phyloP scores from a whole-genome alignment of 768 basidiomycete species.

The Podaxis mareebaensis region DNA sequence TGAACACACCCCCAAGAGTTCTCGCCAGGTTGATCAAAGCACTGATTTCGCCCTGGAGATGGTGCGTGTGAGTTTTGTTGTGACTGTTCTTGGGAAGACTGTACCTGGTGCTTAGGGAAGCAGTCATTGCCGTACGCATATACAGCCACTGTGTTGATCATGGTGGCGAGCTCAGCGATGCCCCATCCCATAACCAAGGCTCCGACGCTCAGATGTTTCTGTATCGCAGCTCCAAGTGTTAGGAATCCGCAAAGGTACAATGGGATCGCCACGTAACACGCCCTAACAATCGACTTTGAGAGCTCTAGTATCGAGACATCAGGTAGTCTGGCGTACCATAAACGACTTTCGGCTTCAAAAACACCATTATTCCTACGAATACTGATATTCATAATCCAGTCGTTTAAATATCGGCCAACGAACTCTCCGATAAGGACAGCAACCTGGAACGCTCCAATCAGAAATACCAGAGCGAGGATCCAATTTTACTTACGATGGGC shows the following conservation, averaged over 20 bases:
- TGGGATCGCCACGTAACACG: constrained; percentile 52
- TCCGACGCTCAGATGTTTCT: constrained; percentile 46
- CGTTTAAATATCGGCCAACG: constrained; percentile 36
- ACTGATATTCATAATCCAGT: constrained; percentile 30
- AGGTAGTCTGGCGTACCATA: constrained; percentile 39
- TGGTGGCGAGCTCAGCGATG: constrained; percentile 46
- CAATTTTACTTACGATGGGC: constrained; percentile 1
- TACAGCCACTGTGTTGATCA: constrained; percentile 53
- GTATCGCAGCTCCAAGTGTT: constrained; percentile 48
- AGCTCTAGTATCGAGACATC: too few relatives aligned
- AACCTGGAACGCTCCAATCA: constrained; percentile 31
- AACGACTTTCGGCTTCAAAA: constrained; percentile 45
- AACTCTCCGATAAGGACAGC: constrained; percentile 37
- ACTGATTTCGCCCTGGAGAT: constrained; percentile 51
- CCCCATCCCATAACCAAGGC: constrained; percentile 64
- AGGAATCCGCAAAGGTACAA: constrained; percentile 58
- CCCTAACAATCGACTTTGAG: constrained; percentile 31
- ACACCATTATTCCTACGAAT: constrained; percentile 37
- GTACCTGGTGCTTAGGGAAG: constrained; percentile 31
- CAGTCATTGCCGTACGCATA: constrained; percentile 39
- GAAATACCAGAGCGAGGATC: constrained; percentile 28
- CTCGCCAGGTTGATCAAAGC: constrained; percentile 55
- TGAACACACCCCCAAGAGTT: constrained; percentile 41
- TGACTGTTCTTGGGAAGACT: background rate
- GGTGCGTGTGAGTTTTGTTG: constrained; percentile 17